Evolutionary conservation across 2,329 filamentous ascomycete species (phyloP).

Genomic region (Scedosporium aurantiacum): DNA sequence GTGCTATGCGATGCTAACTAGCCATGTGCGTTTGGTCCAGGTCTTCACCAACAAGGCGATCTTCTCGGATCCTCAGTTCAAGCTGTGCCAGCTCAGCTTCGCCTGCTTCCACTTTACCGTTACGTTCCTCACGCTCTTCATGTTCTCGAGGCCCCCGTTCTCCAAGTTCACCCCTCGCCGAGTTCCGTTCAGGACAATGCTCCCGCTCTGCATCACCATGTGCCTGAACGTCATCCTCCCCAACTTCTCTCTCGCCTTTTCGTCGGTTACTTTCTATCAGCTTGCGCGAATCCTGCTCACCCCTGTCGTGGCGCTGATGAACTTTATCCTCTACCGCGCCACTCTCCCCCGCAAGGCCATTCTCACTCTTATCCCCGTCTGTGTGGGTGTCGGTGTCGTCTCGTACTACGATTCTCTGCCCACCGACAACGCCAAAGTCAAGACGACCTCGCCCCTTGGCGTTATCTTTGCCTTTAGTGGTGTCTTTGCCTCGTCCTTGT

Average conservation of each 20-base stretch:
- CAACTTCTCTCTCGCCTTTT: slow-evolving; percentile 57
- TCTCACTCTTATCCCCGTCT: slow-evolving; percentile 47
- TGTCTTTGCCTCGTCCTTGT: slow-evolving; percentile 54
- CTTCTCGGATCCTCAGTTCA: slow-evolving; percentile 51
- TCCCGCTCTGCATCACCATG: slow-evolving; percentile 58
- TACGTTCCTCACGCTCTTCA: slow-evolving; percentile 52
- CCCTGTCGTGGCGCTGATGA: slow-evolving; percentile 53
- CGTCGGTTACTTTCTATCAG: slow-evolving; percentile 60
- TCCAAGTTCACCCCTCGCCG: slow-evolving; percentile 48
- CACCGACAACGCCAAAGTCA: slow-evolving; percentile 32
- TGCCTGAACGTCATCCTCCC: slow-evolving; percentile 58
- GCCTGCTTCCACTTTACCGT: slow-evolving; percentile 59
- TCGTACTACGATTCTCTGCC: slow-evolving; percentile 58
- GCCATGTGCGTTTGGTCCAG: slow-evolving; percentile 21
- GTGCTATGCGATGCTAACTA: not conserved
- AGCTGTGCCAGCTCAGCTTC: slow-evolving; percentile 53
- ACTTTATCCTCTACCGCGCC: slow-evolving; percentile 48
- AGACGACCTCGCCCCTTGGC: slow-evolving; percentile 47
- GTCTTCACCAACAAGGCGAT: slow-evolving; percentile 63
- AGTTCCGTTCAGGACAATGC: slow-evolving; percentile 42
- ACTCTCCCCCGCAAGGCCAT: slow-evolving; percentile 44
- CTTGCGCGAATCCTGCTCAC: slow-evolving; percentile 57
- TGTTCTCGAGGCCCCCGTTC: slow-evolving; percentile 46
- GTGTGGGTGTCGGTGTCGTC: slow-evolving; percentile 52
- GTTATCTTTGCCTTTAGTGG: slow-evolving; percentile 53